Percentiles rank a stretch among this genome's conserved stretches.
Evolutionary conservation across 129 eudicot species (phyloP).

Genomic region (Centaurea solstitialis): DNA sequence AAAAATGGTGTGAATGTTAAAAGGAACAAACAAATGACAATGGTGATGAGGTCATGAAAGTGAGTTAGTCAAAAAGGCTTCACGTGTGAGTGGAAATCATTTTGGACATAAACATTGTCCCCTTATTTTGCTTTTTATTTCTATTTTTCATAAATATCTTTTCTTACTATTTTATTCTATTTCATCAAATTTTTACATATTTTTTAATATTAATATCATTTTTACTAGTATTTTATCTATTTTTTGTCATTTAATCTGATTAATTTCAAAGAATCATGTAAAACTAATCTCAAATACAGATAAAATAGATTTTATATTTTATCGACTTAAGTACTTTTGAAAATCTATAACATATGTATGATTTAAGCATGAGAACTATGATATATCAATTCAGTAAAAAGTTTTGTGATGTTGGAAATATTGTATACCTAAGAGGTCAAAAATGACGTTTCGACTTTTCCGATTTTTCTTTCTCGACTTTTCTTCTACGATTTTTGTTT

Average conservation of each 20-base stretch:
- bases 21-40: not conserved
- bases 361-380: not conserved
- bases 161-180: not conserved
- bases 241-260: no score
- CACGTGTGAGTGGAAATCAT: slow-evolving; percentile 24
- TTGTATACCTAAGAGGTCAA: not conserved
- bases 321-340: not conserved
- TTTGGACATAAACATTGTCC: slow-evolving; percentile 9
- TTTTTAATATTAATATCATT: no score
- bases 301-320: not conserved
- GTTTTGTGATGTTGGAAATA: not conserved
- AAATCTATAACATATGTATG: not conserved
- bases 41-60: slow-evolving; percentile 5
- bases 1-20: not conserved
- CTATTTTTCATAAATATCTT: not conserved
- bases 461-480: not conserved
- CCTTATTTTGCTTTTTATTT: not conserved
- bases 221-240: no score
- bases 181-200: no score
- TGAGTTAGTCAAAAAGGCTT: slow-evolving; percentile 12
- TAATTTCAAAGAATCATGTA: not conserved
- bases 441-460: not conserved
- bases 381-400: not conserved
- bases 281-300: not conserved
- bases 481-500: not conserved